Base-by-base conservation (phyloP, 495 filamentous ascomycete genomes). In the Amniculicola lignicola region DNA sequence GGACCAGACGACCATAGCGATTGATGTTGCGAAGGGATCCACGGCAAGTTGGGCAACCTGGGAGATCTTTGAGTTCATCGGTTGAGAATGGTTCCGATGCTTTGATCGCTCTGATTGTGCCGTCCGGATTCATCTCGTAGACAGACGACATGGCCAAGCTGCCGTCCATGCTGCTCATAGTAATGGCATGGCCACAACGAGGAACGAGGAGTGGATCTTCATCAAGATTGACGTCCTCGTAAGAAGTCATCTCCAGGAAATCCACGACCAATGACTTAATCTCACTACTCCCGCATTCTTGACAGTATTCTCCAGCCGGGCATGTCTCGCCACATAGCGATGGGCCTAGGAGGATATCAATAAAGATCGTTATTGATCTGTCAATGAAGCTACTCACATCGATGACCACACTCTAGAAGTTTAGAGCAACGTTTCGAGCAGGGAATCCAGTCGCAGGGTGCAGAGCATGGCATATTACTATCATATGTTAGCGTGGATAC, bases 1-100 rank as follows among this genome's bases (percentile, higher is more conserved):
- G 75, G 23, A 86, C 76, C 5, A 90, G 78, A 18, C 85, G 76
- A 24, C 82, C 79, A 61, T 91, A 90, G 14, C 86, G 71, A 9
- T 83, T 69, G 48, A 89, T 75, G 40, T 78, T 74, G 18, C 82
- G 73, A 21, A 90, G 70, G 2, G 83, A 76, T 0, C 78, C 77
- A 7, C 84, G 79, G 62, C 86, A 92, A 2, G 56, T 73, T 2
- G 85, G 81, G 68, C 85, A 90, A 9, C 24, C 21, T 16, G 37
- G 37, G 29, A 56, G 42, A 3, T 65, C 74, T 52, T 80, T 82
- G 24, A 84, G 68, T 42, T 75, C 74, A 15, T 69, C 68, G 21
- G 72, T 72, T 1, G 77, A 81, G 59, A 84, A 82, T 4, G 78
- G 82, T 23, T 71, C 62, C 3, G 74, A 67, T 9, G 67, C 70